Evolutionary conservation across 108 stramenopile species (phyloP).

Genomic region (Skeletonema grethae): DNA sequence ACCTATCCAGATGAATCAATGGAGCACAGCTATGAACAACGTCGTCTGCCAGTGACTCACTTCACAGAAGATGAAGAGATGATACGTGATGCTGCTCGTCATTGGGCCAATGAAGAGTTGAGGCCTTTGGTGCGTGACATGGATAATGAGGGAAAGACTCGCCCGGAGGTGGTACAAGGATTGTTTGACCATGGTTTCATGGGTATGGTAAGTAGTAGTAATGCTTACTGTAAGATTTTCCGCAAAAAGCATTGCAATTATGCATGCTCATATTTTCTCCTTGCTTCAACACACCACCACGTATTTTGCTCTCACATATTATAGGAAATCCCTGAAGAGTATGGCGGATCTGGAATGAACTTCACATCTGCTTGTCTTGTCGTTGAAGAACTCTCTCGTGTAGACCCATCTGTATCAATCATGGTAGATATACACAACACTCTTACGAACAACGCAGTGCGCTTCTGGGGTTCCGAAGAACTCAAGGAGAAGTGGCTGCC

Average conservation of each 20-base stretch:
- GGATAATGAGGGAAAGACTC: constrained; percentile 78
- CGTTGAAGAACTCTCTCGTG: constrained; percentile 91
- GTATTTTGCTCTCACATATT: not conserved
- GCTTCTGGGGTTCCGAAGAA: constrained; percentile 86
- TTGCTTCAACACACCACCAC: not conserved
- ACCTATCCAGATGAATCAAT: not conserved
- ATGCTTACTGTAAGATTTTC: not conserved
- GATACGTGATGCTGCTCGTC: constrained; percentile 60
- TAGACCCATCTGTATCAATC: constrained; percentile 92
- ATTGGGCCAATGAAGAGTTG: constrained; percentile 72
- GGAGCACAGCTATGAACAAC: not conserved
- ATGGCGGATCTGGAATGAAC: constrained; percentile 81
- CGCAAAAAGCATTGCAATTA: not conserved
- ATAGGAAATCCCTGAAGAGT: constrained; percentile 77
- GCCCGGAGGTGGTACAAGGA: constrained; percentile 63
- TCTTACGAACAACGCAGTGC: constrained; percentile 91
- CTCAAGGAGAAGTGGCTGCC: constrained; percentile 87
- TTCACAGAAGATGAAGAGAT: constrained; percentile 86
- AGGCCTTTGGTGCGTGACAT: constrained; percentile 86
- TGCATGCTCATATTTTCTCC: not conserved
- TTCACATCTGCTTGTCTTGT: constrained; percentile 91
- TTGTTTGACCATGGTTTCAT: constrained; percentile 93
- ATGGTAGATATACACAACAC: constrained; percentile 97
- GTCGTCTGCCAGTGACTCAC: constrained; percentile 58
- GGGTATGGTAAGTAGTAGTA: constrained; percentile 64